A percentile compares a stretch with the other conserved stretches of the same genome.
Conservation (phyloP, 2,329 filamentous ascomycete genomes). For the Scedosporium apiospermum region DNA sequence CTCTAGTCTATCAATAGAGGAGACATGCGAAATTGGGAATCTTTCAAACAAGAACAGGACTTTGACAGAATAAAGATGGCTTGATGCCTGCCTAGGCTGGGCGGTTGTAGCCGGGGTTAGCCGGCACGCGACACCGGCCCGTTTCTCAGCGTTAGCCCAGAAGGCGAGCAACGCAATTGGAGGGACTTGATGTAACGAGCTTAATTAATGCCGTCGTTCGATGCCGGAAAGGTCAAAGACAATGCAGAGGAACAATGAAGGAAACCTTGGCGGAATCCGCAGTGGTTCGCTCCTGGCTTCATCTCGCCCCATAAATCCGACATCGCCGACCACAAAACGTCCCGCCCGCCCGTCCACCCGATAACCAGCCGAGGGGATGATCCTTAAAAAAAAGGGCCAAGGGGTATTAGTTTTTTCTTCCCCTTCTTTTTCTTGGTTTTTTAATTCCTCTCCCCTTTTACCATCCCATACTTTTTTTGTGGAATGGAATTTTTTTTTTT, state of each 20-base stretch:
- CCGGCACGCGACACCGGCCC: background rate
- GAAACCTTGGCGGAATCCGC: background rate
- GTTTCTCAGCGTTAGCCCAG: background rate
- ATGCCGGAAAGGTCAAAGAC: background rate
- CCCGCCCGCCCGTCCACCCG: background rate
- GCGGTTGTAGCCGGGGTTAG: background rate
- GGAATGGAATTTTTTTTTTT: background rate
- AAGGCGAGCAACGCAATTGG: background rate
- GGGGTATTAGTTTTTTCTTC: background rate
- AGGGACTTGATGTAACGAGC: conserved; percentile 8
- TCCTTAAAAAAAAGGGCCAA: background rate
- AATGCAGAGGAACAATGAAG: background rate
- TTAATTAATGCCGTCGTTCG: background rate
- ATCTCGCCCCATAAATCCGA: conserved; percentile 4
- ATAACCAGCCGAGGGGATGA: background rate
- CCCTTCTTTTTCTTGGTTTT: background rate
- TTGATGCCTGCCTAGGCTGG: background rate
- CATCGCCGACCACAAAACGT: conserved; percentile 2
- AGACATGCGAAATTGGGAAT: too few species aligned
- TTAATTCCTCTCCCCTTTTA: background rate
- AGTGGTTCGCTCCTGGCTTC: background rate
- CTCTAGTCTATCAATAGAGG: too few species aligned
- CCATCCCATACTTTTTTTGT: background rate
- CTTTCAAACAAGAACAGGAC: background rate
- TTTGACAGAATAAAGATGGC: conserved; percentile 1